Conservation (phyloP, 2,329 filamentous ascomycete genomes). For the Beauveria rudraprayagi region DNA sequence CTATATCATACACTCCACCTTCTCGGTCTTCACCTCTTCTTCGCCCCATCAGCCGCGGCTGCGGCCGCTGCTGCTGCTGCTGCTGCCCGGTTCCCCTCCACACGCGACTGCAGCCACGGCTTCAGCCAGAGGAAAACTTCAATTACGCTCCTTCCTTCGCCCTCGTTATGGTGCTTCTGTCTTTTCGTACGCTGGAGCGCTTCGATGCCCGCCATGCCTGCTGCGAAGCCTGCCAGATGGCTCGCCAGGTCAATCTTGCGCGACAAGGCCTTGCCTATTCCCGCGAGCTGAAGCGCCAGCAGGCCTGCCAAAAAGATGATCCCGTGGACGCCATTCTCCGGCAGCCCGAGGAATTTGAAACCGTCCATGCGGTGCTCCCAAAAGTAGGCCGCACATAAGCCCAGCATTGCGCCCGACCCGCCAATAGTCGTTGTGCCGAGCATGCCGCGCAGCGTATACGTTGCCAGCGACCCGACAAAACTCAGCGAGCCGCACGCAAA, state of each 20-base stretch:
- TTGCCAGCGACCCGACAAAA: slow-evolving; percentile 49
- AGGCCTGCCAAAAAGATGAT: slow-evolving; percentile 45
- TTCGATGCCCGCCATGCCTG: slow-evolving; percentile 36
- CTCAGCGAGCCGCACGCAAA: slow-evolving; percentile 49
- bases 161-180: slow-evolving; percentile 10
- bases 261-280: slow-evolving; percentile 33
- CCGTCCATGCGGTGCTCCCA: slow-evolving; percentile 49
- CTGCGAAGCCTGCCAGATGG: slow-evolving; percentile 43
- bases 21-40: background rate
- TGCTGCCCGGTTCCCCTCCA: background rate
- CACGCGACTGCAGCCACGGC: background rate
- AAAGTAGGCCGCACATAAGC: slow-evolving; percentile 54
- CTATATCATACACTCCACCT: background rate
- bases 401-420: slow-evolving; percentile 58
- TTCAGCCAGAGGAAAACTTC: slow-evolving; percentile 5
- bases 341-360: slow-evolving; percentile 50
- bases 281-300: slow-evolving; percentile 41
- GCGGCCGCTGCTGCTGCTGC: background rate
- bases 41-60: background rate
- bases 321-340: slow-evolving; percentile 49
- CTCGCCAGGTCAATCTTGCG: slow-evolving; percentile 42
- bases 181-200: slow-evolving; percentile 19
- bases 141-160: slow-evolving; percentile 12
- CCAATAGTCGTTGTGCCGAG: slow-evolving; percentile 50
- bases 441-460: slow-evolving; percentile 37